Evolutionary conservation across 768 basidiomycete genomes (phyloP), one percentile per base, ranked within the genome.

Genomic region (Rhodotorula taiwanensis): DNA sequence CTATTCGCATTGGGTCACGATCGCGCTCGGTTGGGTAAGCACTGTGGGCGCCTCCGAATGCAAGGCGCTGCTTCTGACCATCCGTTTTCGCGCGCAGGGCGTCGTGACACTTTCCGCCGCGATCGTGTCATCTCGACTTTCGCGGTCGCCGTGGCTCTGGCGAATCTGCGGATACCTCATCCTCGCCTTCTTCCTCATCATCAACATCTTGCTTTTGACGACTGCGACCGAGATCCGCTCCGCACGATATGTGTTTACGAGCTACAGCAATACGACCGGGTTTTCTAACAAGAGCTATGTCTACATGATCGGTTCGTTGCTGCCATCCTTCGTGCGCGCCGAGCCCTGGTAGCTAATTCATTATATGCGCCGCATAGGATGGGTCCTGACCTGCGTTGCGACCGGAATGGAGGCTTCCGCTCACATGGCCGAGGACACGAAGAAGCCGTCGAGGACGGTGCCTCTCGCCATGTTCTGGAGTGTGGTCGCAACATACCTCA

Each of bases 351-450:
- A 30, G 4, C 39, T 34, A 14, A 48, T 30, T 56, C 44, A 5
- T 15, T 15, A 21, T 7, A 2, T 28, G 3, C 23, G 23, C 50
- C n/a, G n/a, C n/a, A n/a, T n/a, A 52, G 51, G 71, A 0, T 77
- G 76, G 76, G 71, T 72, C 31, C 70, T 74, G 53, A 75, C 73
- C 18, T 76, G 74, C 27, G 74, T 79, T 33, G 76, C 76, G 6
- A 75, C 74, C 27, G 78, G 78, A 2, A 63, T 75, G 67, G 78
- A 79, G 62, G 76, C 76, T 3, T 74, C 74, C 31, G 76, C 76
- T 7, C 78, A 79, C 60, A 74, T 79, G 64, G 75, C 77, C 0
- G 78, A 79, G 62, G 78, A 79, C 53, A 77, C 77, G 18, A 74
- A 75, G 60, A 71, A 72, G 36, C 78, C 78, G 7, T 69, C 75